phyloP scores from a whole-genome alignment of 108 stramenopile species.

The Cyclotella sp. region DNA sequence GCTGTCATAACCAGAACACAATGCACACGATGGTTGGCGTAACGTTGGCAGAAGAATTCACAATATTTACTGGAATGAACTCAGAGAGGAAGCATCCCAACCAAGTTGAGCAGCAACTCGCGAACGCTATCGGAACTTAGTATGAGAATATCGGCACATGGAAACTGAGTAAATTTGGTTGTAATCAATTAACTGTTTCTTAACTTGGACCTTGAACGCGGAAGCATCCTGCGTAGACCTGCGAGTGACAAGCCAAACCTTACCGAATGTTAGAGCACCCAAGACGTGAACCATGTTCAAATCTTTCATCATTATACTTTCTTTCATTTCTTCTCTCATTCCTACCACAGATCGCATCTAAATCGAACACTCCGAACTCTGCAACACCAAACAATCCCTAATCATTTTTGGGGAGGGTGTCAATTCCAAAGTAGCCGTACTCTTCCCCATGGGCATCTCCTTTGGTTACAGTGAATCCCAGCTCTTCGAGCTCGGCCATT shows the following conservation, averaged over 20 bases:
- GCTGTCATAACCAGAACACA: too few species aligned
- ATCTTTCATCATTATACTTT: conserved; percentile 49
- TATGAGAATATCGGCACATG: too few species aligned
- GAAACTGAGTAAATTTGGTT: too few species aligned
- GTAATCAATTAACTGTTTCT: conserved; percentile 83
- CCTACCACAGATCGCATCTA: conserved; percentile 65
- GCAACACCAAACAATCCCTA: conserved; percentile 59
- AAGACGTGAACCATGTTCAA: conserved; percentile 67
- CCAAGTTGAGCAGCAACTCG: too few species aligned
- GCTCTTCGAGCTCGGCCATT: conserved; percentile 28
- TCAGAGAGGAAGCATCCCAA: too few species aligned
- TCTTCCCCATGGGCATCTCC: conserved; percentile 49
- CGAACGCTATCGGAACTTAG: too few species aligned
- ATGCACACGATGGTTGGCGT: too few species aligned
- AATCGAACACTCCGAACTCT: conserved; percentile 60
- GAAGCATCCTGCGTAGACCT: conserved; percentile 56
- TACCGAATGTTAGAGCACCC: conserved; percentile 94
- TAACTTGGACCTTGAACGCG: conserved; percentile 90
- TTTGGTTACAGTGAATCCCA: conserved; percentile 43
- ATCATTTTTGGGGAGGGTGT: conserved; percentile 57
- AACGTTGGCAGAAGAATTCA: too few species aligned
- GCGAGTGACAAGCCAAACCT: conserved; percentile 89
- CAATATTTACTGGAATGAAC: too few species aligned
- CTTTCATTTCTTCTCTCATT: conserved; percentile 12
- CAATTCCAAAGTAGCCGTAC: conserved; percentile 76